These are phyloP conservation scores for Comarum palustre DNA, from an alignment of 306 rosid genomes.

Conservation along the genomic window DNA sequence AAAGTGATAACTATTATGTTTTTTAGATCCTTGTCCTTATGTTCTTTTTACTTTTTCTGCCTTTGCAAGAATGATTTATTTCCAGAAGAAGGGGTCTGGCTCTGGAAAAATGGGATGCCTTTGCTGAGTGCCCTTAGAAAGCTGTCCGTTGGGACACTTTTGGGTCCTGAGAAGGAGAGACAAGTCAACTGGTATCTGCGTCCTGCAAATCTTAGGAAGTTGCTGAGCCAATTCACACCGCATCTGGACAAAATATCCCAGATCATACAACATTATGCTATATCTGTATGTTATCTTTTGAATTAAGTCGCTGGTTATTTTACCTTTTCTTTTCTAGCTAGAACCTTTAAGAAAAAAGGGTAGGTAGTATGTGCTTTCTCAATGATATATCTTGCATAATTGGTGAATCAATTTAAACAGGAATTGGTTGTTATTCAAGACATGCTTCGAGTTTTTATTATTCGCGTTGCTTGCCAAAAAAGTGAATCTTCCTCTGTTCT, in stretches of 20 bases:
- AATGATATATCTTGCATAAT: conserved; percentile 2
- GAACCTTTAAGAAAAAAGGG: conserved; percentile 1
- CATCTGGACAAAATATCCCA: conserved; percentile 80
- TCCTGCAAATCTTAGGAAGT: conserved; percentile 67
- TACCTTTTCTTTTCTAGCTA: background rate
- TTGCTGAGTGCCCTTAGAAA: conserved; percentile 78
- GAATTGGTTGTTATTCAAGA: conserved; percentile 83
- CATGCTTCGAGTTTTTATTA: conserved; percentile 74
- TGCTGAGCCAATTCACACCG: conserved; percentile 62
- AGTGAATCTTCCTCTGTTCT: conserved; percentile 58
- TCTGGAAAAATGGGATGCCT: conserved; percentile 89
- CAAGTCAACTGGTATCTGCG: conserved; percentile 87
- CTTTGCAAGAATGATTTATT: conserved; percentile 79
- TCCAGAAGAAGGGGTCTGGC: conserved; percentile 90
- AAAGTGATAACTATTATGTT: background rate
- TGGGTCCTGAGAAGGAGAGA: conserved; percentile 79
- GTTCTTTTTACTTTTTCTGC: conserved; percentile 15
- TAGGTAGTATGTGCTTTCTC: background rate
- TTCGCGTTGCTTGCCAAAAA: conserved; percentile 65
- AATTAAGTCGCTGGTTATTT: background rate
- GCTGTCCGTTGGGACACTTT: conserved; percentile 71
- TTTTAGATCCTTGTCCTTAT: background rate
- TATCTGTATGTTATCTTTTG: conserved; percentile 66
- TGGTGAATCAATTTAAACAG: conserved; percentile 39
- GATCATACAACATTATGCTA: conserved; percentile 83